Base-by-base conservation (phyloP, 768 basidiomycete species). In the Naematelia encephala region DNA sequence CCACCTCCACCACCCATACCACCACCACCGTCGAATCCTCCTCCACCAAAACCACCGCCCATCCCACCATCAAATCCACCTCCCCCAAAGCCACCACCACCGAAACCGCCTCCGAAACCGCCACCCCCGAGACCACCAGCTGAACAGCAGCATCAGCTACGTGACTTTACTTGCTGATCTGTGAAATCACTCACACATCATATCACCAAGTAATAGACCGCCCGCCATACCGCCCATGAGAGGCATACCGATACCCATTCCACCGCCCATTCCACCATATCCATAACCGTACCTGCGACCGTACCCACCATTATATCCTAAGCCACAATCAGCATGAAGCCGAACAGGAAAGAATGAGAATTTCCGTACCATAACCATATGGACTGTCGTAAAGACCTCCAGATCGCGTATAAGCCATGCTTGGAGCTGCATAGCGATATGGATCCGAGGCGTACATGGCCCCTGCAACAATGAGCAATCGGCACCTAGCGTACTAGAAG, bases 121-220 rank as follows among this genome's bases (percentile, higher is more conserved):
- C 83, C 84, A 84, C 83, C 83, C 83, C n/a, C n/a, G n/a, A 72
- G 70, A 73, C 70, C 66, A 61, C 65, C 54, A 16, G 34, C 34
- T 39, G 16, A 8, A 39, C 34, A 8, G 34, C 8, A 8, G 8
- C 34, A 39, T 8, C 34, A 39, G 34, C 64, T 62, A 16, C 34
- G n/a, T n/a, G n/a, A n/a, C n/a, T n/a, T n/a, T n/a, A 8, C 34
- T 16, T 39, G 34, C 16, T 16, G 34, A 16, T 16, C 34, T 10
- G 50, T 10, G 8, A 12, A 23, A 13, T 22, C 12, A 45, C 54
- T 46, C 30, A 54, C 44, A 43, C 61, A 60, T 57, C 16, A 51
- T 43, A 34, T 53, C 51, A 11, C 47, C 62, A 1, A 67, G 14
- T 47, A 62, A 21, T 49, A 62, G 42, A 25, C 64, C 60, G 34